Conservation (phyloP, 2,329 filamentous ascomycete genomes). For the Lasiodiplodia citricola region DNA sequence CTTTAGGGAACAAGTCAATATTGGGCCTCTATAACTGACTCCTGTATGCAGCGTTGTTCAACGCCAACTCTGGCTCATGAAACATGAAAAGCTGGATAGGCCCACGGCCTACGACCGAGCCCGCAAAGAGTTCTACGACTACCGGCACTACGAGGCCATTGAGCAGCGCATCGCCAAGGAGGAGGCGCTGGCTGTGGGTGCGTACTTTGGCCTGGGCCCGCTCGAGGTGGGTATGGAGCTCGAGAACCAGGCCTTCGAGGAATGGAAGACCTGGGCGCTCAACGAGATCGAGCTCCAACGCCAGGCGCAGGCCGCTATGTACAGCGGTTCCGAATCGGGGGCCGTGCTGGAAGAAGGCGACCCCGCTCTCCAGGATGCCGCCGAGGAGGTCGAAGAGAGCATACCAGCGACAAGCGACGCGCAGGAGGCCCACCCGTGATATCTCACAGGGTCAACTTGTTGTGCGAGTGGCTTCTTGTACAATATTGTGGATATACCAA, state of each 20-base stretch:
- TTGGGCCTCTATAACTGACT: neutral
- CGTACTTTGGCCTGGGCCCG: slow-evolving; percentile 81
- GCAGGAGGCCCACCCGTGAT: slow-evolving; percentile 44
- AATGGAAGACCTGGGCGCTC: slow-evolving; percentile 82
- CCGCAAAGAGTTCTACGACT: slow-evolving; percentile 86
- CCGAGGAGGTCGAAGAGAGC: slow-evolving; percentile 42
- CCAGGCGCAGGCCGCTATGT: slow-evolving; percentile 53
- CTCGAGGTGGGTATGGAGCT: slow-evolving; percentile 80
- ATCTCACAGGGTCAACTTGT: neutral
- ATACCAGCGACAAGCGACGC: slow-evolving; percentile 41
- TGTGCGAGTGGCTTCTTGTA: slow-evolving; percentile 2
- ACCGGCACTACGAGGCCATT: slow-evolving; percentile 82
- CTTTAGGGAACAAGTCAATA: neutral
- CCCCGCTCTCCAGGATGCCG: slow-evolving; percentile 36
- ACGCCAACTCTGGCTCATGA: slow-evolving; percentile 84
- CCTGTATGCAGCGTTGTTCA: slow-evolving; percentile 75
- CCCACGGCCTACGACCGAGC: slow-evolving; percentile 82
- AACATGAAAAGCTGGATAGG: slow-evolving; percentile 59
- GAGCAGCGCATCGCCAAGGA: slow-evolving; percentile 82
- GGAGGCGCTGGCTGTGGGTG: slow-evolving; percentile 83
- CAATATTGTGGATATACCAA: slow-evolving; percentile 17
- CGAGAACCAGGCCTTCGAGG: slow-evolving; percentile 79
- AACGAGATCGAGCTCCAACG: slow-evolving; percentile 57
- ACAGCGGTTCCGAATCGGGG: slow-evolving; percentile 44
- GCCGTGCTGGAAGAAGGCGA: slow-evolving; percentile 31